Conservation (phyloP, 371 early-diverging fungal species). For the Mucor sp. region DNA sequence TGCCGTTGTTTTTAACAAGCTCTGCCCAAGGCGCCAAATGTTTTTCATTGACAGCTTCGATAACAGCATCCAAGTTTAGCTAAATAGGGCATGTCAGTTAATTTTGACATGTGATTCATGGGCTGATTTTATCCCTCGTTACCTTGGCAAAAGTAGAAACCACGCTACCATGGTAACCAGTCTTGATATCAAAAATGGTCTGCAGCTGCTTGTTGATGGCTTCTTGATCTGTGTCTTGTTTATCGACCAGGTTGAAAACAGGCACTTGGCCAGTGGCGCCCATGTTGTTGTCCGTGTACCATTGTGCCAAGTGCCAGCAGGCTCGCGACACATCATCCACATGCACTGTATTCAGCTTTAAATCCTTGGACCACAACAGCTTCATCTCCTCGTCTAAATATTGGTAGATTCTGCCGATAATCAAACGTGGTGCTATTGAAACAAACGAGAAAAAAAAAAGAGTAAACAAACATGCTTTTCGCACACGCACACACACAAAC, state of each 20-base stretch:
- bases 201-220: conserved; percentile 70
- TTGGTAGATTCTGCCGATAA: conserved; percentile 89
- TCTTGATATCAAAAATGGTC: conserved; percentile 79
- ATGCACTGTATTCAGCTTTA: conserved; percentile 93
- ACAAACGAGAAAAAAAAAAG: background rate
- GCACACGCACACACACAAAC: background rate
- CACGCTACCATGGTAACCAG: conserved; percentile 81
- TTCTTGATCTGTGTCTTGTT: conserved; percentile 84
- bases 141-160: conserved; percentile 85
- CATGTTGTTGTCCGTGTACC: conserved; percentile 48
- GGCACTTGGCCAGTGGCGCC: conserved; percentile 15
- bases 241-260: conserved; percentile 81
- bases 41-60: conserved; percentile 92
- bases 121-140: background rate
- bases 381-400: conserved; percentile 85
- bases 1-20: conserved; percentile 57
- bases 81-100: conserved; percentile 20
- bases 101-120: background rate
- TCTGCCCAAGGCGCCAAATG: conserved; percentile 81
- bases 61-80: conserved; percentile 79
- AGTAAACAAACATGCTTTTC: background rate
- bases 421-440: conserved; percentile 80
- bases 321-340: conserved; percentile 84
- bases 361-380: conserved; percentile 87
- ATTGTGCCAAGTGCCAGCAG: conserved; percentile 69